A percentile compares a stretch with the other conserved stretches of the same genome.
phyloP scores from a whole-genome alignment of 208 protist species.

The Leishmania mexicana region DNA sequence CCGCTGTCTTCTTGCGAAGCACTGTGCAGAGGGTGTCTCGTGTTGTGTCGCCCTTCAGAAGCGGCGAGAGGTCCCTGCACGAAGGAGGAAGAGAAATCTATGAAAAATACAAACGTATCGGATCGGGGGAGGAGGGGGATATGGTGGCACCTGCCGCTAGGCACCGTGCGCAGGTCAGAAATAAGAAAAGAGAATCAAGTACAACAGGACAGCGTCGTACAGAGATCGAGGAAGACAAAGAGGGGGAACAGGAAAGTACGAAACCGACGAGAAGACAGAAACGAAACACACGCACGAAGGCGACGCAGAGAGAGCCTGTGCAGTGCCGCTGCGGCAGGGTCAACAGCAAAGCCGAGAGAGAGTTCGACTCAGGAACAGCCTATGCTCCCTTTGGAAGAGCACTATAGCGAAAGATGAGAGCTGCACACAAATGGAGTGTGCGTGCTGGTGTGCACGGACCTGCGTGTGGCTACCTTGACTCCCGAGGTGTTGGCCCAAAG shows the following conservation, averaged over 20 bases:
- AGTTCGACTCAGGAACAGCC: not conserved
- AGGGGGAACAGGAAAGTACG: not conserved
- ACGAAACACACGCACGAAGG: not conserved
- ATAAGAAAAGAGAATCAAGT: not conserved
- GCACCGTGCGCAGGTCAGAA: not conserved
- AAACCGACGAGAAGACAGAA: not conserved
- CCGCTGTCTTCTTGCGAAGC: not conserved
- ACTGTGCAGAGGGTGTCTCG: not conserved
- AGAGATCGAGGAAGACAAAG: not conserved
- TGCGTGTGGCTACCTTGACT: too few species aligned
- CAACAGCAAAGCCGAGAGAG: not conserved
- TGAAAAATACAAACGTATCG: not conserved
- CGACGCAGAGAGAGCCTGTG: not conserved
- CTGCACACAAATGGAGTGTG: not conserved
- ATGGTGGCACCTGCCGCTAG: not conserved
- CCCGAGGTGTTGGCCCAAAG: not conserved
- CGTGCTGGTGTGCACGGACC: not conserved
- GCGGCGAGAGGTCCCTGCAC: not conserved
- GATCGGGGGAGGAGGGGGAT: not conserved
- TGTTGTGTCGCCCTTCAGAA: not conserved
- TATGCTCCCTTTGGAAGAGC: not conserved
- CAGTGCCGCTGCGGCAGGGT: too few species aligned
- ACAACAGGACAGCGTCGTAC: not conserved
- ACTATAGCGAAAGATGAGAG: not conserved
- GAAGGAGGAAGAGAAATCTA: not conserved